These are phyloP conservation scores for Rhamnella rubrinervis DNA, from an alignment of 331 rosid genomes.

Conservation along the genomic window DNA sequence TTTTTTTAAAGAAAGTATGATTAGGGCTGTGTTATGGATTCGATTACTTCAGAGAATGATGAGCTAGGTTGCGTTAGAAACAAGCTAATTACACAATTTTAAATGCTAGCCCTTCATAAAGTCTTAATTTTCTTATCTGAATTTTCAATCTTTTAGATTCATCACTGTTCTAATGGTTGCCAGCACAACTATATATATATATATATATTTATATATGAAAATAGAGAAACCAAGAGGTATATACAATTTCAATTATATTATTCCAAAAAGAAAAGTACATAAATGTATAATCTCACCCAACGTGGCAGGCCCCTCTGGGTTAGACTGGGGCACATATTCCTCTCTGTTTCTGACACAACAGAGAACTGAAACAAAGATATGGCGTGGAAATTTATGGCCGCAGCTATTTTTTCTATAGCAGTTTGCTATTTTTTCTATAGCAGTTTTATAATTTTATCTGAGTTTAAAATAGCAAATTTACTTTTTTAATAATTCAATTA, in stretches of 20 bases:
- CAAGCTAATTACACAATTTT: slow-evolving; percentile 29
- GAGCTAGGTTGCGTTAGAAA: slow-evolving; percentile 45
- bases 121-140: not conserved
- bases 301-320: not conserved
- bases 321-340: no score
- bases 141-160: slow-evolving; percentile 1
- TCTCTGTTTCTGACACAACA: no score
- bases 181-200: slow-evolving; percentile 19
- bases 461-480: no score
- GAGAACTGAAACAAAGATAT: no score
- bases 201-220: slow-evolving; percentile 2
- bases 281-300: slow-evolving; percentile 18
- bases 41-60: slow-evolving; percentile 38
- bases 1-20: slow-evolving; percentile 25
- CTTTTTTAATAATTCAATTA: no score
- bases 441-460: no score
- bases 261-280: no score
- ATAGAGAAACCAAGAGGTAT: slow-evolving; percentile 27
- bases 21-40: slow-evolving; percentile 26
- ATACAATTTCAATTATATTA: not conserved
- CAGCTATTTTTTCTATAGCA: no score
- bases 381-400: no score
- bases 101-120: slow-evolving; percentile 20
- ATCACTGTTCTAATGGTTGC: slow-evolving; percentile 20
- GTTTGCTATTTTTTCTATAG: no score